Base-by-base conservation (phyloP, 2,329 filamentous ascomycete genomes). In the Neopestalotiopsis sp. region DNA sequence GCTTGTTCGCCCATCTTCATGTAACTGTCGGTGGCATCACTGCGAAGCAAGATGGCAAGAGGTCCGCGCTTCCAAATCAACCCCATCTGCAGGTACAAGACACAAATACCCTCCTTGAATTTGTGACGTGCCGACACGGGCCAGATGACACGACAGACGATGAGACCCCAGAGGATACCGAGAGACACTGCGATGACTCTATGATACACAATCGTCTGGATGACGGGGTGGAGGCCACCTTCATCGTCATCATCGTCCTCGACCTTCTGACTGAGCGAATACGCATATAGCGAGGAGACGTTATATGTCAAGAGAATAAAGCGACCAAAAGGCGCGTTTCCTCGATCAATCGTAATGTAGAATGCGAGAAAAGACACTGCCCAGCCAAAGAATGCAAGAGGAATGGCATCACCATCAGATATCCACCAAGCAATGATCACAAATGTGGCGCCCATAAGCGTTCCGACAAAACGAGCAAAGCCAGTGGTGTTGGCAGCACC, bases 251-350 rank as follows among this genome's bases (percentile, higher is more conserved):
- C 90, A 67, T 94, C 91, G 62, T 94, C 91, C 4, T 92, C 89
- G 62, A 97, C 94, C 70, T 88, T 88, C 71, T 94, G 91, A 0
- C 92, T 92, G 10, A 98, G 86, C 67, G 93, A 96, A 81, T 98
- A 99, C 10, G 95, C 94, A 78, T 99, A 99, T 2, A 99, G 86
- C 7, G 94, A 94, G 20, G 94, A 95, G 58, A 99, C 90, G 77
- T 99, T 99, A 85, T 98, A 99, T 1, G 95, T 97, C 60, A 99
- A 88, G 77, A 98, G 89, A 71, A 97, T 96, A 77, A 98, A 98
- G 65, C 96, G 91, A 57, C 95, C 95, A 81, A 98, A 92, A 0
- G 95, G 94, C 0, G 93, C 95, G 78, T 95, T 95, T 59, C 92
- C 91, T 76, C 90, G 88, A 34, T 91, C 93, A 66, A 98, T 84